These are phyloP conservation scores for Cladorrhinum sp. DNA, from an alignment of 2,329 filamentous ascomycete species.

Conservation along the genomic window DNA sequence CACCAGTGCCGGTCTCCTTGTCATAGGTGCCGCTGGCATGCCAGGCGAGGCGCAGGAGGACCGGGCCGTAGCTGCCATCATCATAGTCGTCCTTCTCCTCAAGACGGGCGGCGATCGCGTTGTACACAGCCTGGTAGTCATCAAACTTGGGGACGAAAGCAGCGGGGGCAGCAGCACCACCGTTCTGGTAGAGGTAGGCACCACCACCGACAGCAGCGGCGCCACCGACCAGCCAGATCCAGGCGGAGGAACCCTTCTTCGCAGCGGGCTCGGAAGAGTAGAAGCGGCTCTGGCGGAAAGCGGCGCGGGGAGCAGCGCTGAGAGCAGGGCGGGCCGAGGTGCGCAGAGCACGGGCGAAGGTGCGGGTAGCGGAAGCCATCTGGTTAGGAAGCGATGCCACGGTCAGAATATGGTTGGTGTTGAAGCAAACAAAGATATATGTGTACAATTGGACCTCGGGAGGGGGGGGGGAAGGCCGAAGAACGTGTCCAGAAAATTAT, in stretches of 20 bases:
- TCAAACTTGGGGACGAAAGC: conserved; percentile 71
- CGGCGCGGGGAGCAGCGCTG: conserved; percentile 58
- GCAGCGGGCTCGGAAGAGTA: conserved; percentile 67
- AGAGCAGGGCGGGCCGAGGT: conserved; percentile 58
- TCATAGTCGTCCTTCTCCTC: conserved; percentile 94
- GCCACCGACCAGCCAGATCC: conserved; percentile 58
- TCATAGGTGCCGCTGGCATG: conserved; percentile 92
- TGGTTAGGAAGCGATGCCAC: conserved; percentile 21
- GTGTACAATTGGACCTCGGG: conserved; percentile 30
- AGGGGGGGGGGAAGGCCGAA: neutral
- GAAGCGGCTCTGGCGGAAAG: conserved; percentile 72
- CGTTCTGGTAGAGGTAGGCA: conserved; percentile 63
- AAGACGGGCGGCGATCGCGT: conserved; percentile 74
- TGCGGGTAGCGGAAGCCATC: conserved; percentile 51
- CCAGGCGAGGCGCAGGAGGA: conserved; percentile 88
- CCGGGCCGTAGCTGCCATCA: conserved; percentile 92
- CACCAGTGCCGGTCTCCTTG: conserved; percentile 80
- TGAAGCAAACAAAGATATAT: conserved; percentile 1
- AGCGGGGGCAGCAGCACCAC: conserved; percentile 51
- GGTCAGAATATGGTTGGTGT: conserved; percentile 16
- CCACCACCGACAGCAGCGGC: conserved; percentile 60
- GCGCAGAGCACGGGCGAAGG: conserved; percentile 58
- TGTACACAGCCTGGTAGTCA: conserved; percentile 95
- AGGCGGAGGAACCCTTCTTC: conserved; percentile 45
- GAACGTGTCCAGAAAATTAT: neutral